These are phyloP conservation scores for Phytophthora nicotianae DNA, from an alignment of 352 stramenopile species.

Conservation along the genomic window DNA sequence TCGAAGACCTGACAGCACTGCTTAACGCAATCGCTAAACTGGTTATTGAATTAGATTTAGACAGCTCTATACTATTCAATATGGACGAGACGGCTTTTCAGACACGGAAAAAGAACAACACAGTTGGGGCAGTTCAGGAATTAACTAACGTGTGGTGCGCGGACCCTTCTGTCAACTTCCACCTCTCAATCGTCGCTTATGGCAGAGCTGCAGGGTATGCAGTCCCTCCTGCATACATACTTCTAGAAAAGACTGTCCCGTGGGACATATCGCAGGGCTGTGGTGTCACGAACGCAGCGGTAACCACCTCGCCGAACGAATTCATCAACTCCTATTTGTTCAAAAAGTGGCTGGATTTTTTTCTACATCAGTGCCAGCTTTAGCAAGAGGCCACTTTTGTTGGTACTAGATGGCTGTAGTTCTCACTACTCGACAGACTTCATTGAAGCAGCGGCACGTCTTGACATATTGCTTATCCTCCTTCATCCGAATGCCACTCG, in stretches of 20 bases:
- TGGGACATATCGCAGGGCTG: slow-evolving; percentile 2
- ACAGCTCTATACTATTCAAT: slow-evolving; percentile 1
- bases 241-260: slow-evolving; percentile 2
- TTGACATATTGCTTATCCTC: slow-evolving; percentile 15
- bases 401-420: slow-evolving; percentile 20
- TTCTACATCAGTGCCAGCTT: slow-evolving; percentile 1
- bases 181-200: slow-evolving; percentile 40
- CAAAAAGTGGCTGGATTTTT: slow-evolving; percentile 9
- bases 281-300: not conserved
- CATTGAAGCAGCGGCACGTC: not conserved
- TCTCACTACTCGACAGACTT: slow-evolving; percentile 21
- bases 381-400: not conserved
- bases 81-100: no score
- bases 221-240: slow-evolving; percentile 22
- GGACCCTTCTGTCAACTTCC: slow-evolving; percentile 11
- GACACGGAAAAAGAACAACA: not conserved
- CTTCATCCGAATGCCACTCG: slow-evolving; percentile 25
- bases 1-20: not conserved
- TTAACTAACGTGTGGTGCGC: not conserved
- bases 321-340: slow-evolving; percentile 29
- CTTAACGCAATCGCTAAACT: slow-evolving; percentile 1
- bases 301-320: slow-evolving; percentile 21
- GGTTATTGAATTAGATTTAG: not conserved
- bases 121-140: not conserved
- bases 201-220: slow-evolving; percentile 12